phyloP scores from a whole-genome alignment of 208 protist genomes.

The Acanthamoeba royreba region DNA sequence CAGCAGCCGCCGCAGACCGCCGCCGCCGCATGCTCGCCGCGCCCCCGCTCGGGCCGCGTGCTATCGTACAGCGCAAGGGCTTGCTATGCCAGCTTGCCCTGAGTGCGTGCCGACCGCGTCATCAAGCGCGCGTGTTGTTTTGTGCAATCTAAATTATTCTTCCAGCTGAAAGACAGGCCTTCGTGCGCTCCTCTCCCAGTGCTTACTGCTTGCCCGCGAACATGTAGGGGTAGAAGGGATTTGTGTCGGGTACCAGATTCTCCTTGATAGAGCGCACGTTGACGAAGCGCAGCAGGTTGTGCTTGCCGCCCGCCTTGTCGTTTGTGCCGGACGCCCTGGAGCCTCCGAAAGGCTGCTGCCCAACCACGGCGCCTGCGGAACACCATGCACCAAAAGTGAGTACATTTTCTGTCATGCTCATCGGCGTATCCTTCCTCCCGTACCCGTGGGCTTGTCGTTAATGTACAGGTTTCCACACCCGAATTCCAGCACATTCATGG shows the following conservation, averaged over 20 bases:
- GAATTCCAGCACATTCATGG: conserved; percentile 45
- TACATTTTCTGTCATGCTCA: neutral
- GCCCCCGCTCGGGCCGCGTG: neutral
- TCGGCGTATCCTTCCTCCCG: neutral
- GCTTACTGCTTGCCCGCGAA: neutral
- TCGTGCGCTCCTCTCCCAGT: too few species aligned
- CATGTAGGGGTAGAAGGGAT: conserved; percentile 90
- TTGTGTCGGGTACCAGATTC: conserved; percentile 85
- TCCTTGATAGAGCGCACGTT: conserved; percentile 94
- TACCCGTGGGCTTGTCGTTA: conserved; percentile 94
- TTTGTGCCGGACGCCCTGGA: conserved; percentile 90
- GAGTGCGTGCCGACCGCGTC: too few species aligned
- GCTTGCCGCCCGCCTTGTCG: conserved; percentile 92
- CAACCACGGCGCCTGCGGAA: conserved; percentile 91
- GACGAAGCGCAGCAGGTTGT: conserved; percentile 87
- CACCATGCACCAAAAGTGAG: neutral
- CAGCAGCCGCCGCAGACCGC: conserved; percentile 6
- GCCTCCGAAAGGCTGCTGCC: conserved; percentile 95
- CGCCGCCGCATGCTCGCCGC: conserved; percentile 24
- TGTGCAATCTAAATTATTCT: too few species aligned
- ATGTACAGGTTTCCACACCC: conserved; percentile 96
- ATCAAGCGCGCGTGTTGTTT: too few species aligned
- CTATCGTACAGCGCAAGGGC: neutral
- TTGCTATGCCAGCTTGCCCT: neutral
- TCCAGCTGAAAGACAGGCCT: too few species aligned